Conservation (phyloP, 331 rosid genomes). For the Malus hybrid region DNA sequence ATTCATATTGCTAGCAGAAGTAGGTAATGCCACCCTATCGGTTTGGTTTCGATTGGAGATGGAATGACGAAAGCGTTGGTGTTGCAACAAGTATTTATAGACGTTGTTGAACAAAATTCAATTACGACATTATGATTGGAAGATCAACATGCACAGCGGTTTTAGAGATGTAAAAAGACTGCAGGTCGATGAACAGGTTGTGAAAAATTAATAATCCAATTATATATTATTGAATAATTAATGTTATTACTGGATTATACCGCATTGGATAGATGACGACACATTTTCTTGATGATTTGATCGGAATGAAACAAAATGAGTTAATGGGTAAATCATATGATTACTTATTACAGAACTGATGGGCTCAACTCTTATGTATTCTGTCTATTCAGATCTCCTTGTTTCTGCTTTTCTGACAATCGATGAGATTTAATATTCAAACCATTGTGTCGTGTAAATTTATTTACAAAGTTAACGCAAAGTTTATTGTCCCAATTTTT, state of each 20-base stretch:
- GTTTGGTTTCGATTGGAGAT: background rate
- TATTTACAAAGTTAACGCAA: too few species aligned
- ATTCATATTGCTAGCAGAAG: background rate
- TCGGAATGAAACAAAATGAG: background rate
- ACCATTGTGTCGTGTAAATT: too few species aligned
- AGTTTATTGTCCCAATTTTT: too few species aligned
- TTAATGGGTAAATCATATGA: background rate
- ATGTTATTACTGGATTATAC: too few species aligned
- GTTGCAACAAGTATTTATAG: background rate
- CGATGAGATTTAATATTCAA: too few species aligned
- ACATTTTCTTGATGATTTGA: background rate
- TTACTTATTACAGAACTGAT: background rate
- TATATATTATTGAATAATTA: too few species aligned
- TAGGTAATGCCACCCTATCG: background rate
- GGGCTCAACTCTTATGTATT: background rate
- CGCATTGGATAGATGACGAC: background rate
- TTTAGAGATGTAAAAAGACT: background rate
- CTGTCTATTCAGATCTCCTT: background rate
- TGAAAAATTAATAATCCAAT: too few species aligned
- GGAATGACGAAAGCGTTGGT: background rate
- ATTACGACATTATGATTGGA: too few species aligned
- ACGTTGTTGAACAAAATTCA: background rate
- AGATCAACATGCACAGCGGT: background rate
- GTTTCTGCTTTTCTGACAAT: too few species aligned
- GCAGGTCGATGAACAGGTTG: background rate